A percentile compares a stretch with the other conserved stretches of the same genome.
Conservation (phyloP, 352 stramenopile species). For the Thraustotheca clavata region DNA sequence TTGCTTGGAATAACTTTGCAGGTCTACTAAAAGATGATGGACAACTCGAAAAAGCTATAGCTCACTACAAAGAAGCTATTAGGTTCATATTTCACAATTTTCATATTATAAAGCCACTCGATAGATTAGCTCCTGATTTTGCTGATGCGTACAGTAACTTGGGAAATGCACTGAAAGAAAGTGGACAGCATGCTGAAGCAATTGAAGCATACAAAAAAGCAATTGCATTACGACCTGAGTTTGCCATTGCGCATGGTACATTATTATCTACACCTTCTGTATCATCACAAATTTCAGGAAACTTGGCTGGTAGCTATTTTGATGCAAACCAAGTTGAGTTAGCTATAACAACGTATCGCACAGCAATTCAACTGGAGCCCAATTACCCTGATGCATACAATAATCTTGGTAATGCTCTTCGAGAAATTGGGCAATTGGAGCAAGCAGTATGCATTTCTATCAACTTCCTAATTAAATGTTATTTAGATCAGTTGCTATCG, state of each 20-base stretch:
- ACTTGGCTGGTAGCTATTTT: conserved; percentile 87
- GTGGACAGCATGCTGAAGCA: conserved; percentile 52
- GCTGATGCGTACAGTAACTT: conserved; percentile 83
- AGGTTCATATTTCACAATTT: conserved; percentile 13
- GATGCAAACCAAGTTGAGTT: conserved; percentile 76
- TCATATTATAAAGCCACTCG: not conserved
- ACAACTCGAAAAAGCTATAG: conserved; percentile 66
- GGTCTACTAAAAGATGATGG: conserved; percentile 88
- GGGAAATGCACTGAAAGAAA: conserved; percentile 78
- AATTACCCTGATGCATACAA: conserved; percentile 93
- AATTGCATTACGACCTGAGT: conserved; percentile 78
- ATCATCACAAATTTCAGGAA: conserved; percentile 28
- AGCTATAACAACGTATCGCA: conserved; percentile 81
- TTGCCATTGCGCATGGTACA: conserved; percentile 80
- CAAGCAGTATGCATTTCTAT: conserved; percentile 25
- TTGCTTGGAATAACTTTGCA: conserved; percentile 89
- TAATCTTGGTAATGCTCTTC: conserved; percentile 89
- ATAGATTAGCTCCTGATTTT: conserved; percentile 60
- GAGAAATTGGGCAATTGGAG: conserved; percentile 74
- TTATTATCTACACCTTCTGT: not conserved
- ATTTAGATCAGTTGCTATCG: conserved; percentile 75
- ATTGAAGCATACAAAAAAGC: conserved; percentile 81
- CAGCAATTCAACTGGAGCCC: conserved; percentile 87
- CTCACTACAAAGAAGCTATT: conserved; percentile 82
- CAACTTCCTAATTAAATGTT: not conserved